Conservation (phyloP, 176 grass and related monocot genomes). For the Zea luxurians region DNA sequence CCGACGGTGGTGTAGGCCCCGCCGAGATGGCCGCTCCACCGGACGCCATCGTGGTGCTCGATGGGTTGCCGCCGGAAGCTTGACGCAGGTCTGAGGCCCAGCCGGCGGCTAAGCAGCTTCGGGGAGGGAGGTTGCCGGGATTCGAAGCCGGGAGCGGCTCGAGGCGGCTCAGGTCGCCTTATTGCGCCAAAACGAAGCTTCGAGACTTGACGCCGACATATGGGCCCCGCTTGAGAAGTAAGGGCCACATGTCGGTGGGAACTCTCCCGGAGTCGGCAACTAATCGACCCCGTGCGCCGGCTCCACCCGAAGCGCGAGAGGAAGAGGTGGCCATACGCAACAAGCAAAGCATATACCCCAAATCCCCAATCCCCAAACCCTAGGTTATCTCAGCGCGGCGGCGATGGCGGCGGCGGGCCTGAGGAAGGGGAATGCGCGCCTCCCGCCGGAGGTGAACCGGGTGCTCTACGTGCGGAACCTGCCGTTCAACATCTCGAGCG, state of each 20-base stretch:
- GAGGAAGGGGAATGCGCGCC: slow-evolving; percentile 79
- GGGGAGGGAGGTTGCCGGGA: slow-evolving; percentile 12
- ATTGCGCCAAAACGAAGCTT: not conserved
- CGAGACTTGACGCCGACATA: not conserved
- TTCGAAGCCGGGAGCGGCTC: not conserved
- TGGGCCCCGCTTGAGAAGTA: not conserved
- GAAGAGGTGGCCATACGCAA: not conserved
- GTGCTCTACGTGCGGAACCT: slow-evolving; percentile 97
- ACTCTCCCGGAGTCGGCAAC: slow-evolving; percentile 11
- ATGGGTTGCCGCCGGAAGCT: not conserved
- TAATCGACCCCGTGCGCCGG: not conserved
- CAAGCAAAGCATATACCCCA: not conserved
- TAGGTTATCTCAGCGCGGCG: slow-evolving; percentile 29
- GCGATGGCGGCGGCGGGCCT: slow-evolving; percentile 76
- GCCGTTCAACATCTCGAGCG: slow-evolving; percentile 99
- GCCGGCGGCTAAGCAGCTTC: not conserved
- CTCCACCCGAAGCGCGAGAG: not conserved
- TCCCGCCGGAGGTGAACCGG: slow-evolving; percentile 95
- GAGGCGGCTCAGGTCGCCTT: slow-evolving; percentile 10
- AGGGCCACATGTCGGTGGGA: slow-evolving; percentile 18
- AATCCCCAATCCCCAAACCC: slow-evolving; percentile 32
- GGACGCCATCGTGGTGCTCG: slow-evolving; percentile 46
- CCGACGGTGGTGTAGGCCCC: slow-evolving; percentile 47
- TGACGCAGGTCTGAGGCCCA: slow-evolving; percentile 14
- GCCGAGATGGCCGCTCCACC: slow-evolving; percentile 38